A percentile compares a stretch with the other conserved stretches of the same genome.
Conservation (phyloP, 2,329 filamentous ascomycete genomes). For the Ophiostoma sp. region DNA sequence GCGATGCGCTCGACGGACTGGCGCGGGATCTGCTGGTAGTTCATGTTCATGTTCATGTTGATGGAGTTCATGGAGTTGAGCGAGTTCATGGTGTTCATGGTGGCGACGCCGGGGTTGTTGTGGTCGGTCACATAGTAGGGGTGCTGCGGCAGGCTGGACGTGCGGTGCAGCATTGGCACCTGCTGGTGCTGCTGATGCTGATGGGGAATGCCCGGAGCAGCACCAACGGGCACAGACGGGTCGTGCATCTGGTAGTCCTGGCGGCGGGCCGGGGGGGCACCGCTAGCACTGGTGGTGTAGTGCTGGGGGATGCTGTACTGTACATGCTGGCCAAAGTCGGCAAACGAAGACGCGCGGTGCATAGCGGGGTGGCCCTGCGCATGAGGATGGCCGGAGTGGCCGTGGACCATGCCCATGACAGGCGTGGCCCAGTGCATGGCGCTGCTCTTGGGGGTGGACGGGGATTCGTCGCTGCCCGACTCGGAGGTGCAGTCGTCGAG, state of each 20-base stretch:
- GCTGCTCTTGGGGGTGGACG: constrained; percentile 52
- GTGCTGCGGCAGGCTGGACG: constrained; percentile 42
- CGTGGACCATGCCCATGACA: constrained; percentile 33
- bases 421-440: constrained; percentile 45
- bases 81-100: constrained; percentile 27
- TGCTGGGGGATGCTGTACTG: constrained; percentile 40
- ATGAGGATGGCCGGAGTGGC: constrained; percentile 22
- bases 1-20: constrained; percentile 42
- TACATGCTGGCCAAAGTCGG: constrained; percentile 48
- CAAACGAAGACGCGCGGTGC: constrained; percentile 51
- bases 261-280: constrained; percentile 34
- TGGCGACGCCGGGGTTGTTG: constrained; percentile 56
- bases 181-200: constrained; percentile 33
- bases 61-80: constrained; percentile 39
- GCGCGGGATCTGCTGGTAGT: constrained; percentile 48
- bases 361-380: constrained; percentile 31
- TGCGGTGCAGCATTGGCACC: constrained; percentile 46
- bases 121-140: constrained; percentile 56
- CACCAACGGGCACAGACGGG: constrained; percentile 32
- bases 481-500: constrained; percentile 52
- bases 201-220: neutral
- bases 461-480: constrained; percentile 54
- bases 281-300: constrained; percentile 36
- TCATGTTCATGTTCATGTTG: constrained; percentile 36
- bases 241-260: constrained; percentile 49